phyloP scores from a whole-genome alignment of 106 monocot genomes.

The Platanthera zijinensis region DNA sequence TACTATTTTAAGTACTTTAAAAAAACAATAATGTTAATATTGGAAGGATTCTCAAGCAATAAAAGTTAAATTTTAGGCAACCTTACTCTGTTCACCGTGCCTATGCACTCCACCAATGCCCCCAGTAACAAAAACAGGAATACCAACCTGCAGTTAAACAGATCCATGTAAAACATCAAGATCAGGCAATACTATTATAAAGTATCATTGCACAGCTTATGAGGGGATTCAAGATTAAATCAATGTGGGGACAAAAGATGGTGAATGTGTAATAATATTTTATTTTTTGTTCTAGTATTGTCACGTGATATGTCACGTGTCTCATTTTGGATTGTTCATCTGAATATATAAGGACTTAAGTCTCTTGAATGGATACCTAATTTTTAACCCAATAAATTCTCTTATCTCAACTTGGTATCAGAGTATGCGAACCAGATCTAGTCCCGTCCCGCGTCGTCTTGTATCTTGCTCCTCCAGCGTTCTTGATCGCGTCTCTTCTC shows the following conservation, averaged over 20 bases:
- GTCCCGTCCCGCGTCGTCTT: no score
- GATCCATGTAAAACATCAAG: background rate
- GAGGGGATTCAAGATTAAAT: background rate
- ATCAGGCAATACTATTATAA: background rate
- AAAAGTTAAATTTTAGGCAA: background rate
- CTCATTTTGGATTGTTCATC: no score
- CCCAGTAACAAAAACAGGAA: constrained; percentile 88
- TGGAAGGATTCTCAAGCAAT: background rate
- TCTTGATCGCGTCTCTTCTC: no score
- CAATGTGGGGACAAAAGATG: background rate
- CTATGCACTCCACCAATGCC: constrained; percentile 97
- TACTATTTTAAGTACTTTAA: background rate
- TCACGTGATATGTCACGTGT: no score
- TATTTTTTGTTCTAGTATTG: no score
- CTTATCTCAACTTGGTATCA: no score
- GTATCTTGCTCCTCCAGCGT: no score
- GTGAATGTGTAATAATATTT: no score
- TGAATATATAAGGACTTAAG: no score
- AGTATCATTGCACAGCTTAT: background rate
- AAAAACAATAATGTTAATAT: background rate
- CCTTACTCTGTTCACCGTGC: constrained; percentile 89
- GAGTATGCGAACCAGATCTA: no score
- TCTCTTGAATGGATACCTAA: no score
- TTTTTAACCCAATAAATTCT: no score
- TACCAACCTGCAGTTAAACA: constrained; percentile 59